These are phyloP conservation scores for Hura crepitans DNA, from an alignment of 441 rosid species.

Conservation along the genomic window DNA sequence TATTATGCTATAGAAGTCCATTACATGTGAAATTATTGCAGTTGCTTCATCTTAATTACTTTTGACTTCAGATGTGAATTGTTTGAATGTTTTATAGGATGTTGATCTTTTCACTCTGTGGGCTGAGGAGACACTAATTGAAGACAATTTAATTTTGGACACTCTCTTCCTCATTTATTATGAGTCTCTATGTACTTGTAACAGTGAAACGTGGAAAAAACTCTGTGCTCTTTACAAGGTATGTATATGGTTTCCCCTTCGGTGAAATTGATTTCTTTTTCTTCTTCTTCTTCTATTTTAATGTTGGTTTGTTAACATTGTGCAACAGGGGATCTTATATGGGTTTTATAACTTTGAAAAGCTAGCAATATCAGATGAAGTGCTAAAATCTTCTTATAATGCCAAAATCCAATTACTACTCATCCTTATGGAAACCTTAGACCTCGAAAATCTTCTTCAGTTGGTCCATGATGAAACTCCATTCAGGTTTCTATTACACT, in stretches of 20 bases:
- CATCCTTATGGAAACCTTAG: conserved; percentile 76
- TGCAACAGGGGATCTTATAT: conserved; percentile 59
- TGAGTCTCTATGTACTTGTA: conserved; percentile 73
- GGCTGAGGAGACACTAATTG: conserved; percentile 92
- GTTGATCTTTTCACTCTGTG: conserved; percentile 80
- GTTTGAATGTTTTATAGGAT: conserved; percentile 45
- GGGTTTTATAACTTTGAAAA: conserved; percentile 66
- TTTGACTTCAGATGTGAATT: conserved; percentile 9
- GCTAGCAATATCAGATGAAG: conserved; percentile 73
- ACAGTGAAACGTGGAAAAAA: conserved; percentile 75
- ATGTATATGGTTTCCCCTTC: conserved; percentile 41
- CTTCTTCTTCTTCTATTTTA: conserved; percentile 7
- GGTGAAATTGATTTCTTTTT: conserved; percentile 6
- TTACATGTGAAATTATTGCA: neutral
- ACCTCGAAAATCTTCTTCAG: conserved; percentile 83
- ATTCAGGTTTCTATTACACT: conserved; percentile 54
- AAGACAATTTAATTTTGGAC: conserved; percentile 80
- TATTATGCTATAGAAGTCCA: neutral
- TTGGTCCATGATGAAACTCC: conserved; percentile 83
- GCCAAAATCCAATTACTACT: conserved; percentile 72
- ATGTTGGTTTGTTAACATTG: conserved; percentile 27
- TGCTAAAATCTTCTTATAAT: conserved; percentile 51
- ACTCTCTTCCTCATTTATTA: conserved; percentile 78
- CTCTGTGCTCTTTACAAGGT: conserved; percentile 78
- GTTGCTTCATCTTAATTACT: neutral